Conservation (phyloP, 2,329 filamentous ascomycete genomes). For the Ceratocystis albifundus region DNA sequence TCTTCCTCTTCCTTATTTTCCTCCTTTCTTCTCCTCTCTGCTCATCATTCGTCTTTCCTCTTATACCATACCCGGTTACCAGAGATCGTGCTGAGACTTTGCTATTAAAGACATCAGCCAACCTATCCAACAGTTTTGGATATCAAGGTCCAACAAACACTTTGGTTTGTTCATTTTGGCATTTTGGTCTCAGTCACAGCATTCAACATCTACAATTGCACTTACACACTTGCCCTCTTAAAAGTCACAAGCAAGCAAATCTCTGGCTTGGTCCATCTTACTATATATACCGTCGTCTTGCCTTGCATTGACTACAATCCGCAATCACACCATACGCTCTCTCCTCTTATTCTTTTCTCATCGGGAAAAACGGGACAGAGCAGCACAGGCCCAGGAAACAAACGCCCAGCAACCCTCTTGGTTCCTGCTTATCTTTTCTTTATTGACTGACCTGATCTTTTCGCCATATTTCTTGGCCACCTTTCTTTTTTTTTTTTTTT, state of each 20-base stretch:
- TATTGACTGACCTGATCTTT: constrained; percentile 5
- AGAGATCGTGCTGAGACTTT: constrained; percentile 2
- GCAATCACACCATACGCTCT: constrained; percentile 7
- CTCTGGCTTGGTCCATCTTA: not conserved
- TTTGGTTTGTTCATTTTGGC: not conserved
- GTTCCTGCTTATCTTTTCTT: constrained; percentile 7
- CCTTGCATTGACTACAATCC: not conserved
- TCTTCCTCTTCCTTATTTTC: constrained; percentile 8
- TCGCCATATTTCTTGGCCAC: not conserved
- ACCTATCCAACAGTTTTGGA: not conserved
- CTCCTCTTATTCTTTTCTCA: constrained; percentile 5
- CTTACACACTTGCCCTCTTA: not conserved
- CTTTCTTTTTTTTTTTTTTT: not conserved
- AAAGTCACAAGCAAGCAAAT: not conserved
- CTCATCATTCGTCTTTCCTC: not conserved
- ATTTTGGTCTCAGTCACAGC: constrained; percentile 6
- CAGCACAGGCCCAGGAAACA: constrained; percentile 12
- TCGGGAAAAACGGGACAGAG: not conserved
- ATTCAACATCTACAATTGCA: not conserved
- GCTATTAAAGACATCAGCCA: not conserved
- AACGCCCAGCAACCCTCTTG: not conserved
- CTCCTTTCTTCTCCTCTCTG: not conserved
- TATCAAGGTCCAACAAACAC: not conserved
- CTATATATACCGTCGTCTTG: not conserved
- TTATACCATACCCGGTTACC: not conserved